Percentiles rank a stretch among this genome's conserved stretches.
phyloP scores from a whole-genome alignment of 1,284 basidiomycete species.

The Mycena sp. region DNA sequence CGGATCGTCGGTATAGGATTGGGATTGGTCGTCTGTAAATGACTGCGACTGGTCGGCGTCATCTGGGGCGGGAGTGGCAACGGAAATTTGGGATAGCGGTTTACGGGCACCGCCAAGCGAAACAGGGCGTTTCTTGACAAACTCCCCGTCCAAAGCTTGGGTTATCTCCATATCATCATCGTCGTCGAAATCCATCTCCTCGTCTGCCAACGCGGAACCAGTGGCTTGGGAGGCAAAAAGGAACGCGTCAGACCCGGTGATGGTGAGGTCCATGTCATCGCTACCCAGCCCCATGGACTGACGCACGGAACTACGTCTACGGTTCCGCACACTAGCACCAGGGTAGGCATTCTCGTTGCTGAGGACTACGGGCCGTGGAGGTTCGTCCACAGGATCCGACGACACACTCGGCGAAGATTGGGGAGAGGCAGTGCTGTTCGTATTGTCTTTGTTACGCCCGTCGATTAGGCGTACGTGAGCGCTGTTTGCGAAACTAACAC shows the following conservation, averaged over 20 bases:
- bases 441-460: conserved; percentile 51
- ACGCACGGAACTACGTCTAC: conserved; percentile 65
- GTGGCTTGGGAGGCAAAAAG: conserved; percentile 50
- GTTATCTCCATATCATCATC: conserved; percentile 66
- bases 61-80: conserved; percentile 19
- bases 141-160: conserved; percentile 57
- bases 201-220: conserved; percentile 48
- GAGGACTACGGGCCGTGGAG: conserved; percentile 35
- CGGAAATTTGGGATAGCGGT: conserved; percentile 45
- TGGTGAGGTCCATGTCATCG: conserved; percentile 73
- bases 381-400: conserved; percentile 37
- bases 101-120: conserved; percentile 50
- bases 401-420: conserved; percentile 53
- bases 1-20: conserved; percentile 25
- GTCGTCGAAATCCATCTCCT: conserved; percentile 45
- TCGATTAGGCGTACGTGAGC: conserved; percentile 76
- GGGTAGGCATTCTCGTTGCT: conserved; percentile 75
- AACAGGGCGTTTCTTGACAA: conserved; percentile 57
- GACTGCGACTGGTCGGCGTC: conserved; percentile 30
- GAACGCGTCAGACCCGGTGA: conserved; percentile 45
- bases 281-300: conserved; percentile 53
- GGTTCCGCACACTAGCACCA: conserved; percentile 49
- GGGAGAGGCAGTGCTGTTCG: conserved; percentile 53
- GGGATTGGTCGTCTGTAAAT: conserved; percentile 29
- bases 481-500: conserved; percentile 85